Base-by-base conservation (phyloP, 1,284 basidiomycete species). In the Clitocybe nebularis region DNA sequence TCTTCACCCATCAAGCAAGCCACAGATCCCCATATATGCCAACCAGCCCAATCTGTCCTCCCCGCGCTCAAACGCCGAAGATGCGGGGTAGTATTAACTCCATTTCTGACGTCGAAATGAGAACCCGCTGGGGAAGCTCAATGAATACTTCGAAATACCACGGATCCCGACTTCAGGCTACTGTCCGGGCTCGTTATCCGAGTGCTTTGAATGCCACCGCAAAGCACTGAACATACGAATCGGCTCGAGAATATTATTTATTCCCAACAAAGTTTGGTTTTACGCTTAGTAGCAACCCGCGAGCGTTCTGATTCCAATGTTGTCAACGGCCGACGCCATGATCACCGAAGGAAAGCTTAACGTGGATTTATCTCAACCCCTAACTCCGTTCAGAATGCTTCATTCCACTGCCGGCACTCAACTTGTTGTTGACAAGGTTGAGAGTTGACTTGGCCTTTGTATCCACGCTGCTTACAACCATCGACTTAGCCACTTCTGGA, bases 191-290 rank as follows among this genome's bases (percentile, higher is more conserved):
- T 5, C 29, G 19, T 32, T 32, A 32, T 17, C 29, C 29, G 14
- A 16, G 29, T 32, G 14, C 19, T 32, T 17, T 32, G 5, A 26
- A 16, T 13, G 29, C 29, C 9, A 16, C 14, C 14, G 13, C 29
- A 17, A 32, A 16, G 29, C n/a, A n/a, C 14, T 32, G 28, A 4
- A 5, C 7, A 26, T n/a, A 7, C 24, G 24, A 7, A 14, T 14
- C 11, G 13, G 11, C 29, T 32, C 29, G 29, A 16, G 29, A 8
- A 32, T 32, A 3, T 13, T 32, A 17, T 16, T 17, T 10, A 39
- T 30, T 28, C 16, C 11, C 24, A 34, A 33, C 17, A 49, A 49
- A 34, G 32, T 41, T 32, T 33, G 42, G 42, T 25, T 38, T 40
- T 26, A 39, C 37, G 23, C n/a, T 50, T n/a, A 9, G 20, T 36